Base-by-base conservation (phyloP, 306 rosid species). In the Pyrus communis region DNA sequence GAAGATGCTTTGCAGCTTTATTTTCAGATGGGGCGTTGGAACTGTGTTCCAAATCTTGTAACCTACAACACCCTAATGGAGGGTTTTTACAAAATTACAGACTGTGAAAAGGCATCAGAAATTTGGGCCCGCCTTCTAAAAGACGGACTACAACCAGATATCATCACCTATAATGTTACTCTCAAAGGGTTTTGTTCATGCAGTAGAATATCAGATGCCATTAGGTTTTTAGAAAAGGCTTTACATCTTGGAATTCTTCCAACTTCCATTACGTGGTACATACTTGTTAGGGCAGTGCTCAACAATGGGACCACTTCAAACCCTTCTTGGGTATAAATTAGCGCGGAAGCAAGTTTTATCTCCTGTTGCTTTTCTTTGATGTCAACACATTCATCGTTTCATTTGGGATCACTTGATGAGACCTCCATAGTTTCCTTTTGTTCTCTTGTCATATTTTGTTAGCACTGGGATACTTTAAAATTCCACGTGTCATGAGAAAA, bases 61-160 rank as follows among this genome's bases (percentile, higher is more conserved):
- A 92, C 96, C 4, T 85, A 91, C 77, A 96, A 96, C 85, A 96
- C 97, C 81, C 79, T 95, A 51, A 91, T 95, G 96, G 93, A 89
- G 74, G 99, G 99, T 4, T 86, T 91, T 80, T 89, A 86, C 87
- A 90, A 87, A 82, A 83, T 81, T 71, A 84, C 91, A 82, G 85
- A 92, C 77, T 92, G 82, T 75, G 81, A 69, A 73, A 84, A 75
- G 83, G 97, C 96, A 70, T 85, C 87, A 63, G 77, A 73, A 69
- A 88, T 88, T 82, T 90, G 97, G 97, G 81, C 78, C 28, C 57
- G 80, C 65, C 88, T 91, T 73, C 58, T 81, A 49, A 82, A 86
- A 79, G 73, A 76, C 14, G 90, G 91, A 67, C 78, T 90, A 70
- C 83, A 69, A 65, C 99, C 93, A 22, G 99, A 95, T 81, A 92